Base-by-base conservation (phyloP, 2,329 filamentous ascomycete species). In the Aspergillus aculeatinus region DNA sequence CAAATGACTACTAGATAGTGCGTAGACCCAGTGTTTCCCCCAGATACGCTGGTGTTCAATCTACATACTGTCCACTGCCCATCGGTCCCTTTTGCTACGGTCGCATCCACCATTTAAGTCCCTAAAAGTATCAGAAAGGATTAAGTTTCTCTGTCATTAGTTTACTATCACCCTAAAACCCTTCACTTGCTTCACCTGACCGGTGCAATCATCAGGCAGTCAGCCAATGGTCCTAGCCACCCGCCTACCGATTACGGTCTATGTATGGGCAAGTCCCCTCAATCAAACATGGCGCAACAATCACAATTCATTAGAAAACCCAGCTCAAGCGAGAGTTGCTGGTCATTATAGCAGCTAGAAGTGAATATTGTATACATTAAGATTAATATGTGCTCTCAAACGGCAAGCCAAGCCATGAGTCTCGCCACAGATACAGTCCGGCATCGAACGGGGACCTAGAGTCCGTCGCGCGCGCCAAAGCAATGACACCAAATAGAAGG, bases 291-390 rank as follows among this genome's bases (percentile, higher is more conserved):
- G 9, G 16, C 9, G 16, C 14, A 44, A 5, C 39, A 16, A 16
- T 16, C 3, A 9, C 14, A n/a, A 16, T 3, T 44, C 39, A 44
- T 44, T 44, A 44, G 6, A 3, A 6, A n/a, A 12, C 27, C 27
- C 27, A 55, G 29, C 14, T 12, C 29, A 31, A 48, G 27, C 53
- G 35, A 55, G n/a, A 35, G 29, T 42, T 29, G 27, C 42, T 19
- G 53, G n/a, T 48, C 29, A 57, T 58, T 25, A 35, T 58, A 21
- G 50, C 14, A 25, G 50, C 57, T 57, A 31, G 21, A 25, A 48
- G 53, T 54, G 5, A 55, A 44, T 60, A 48, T 42, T 53, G 47
- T 58, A 49, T 42, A 52, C 55, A 54, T 52, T 57, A 57, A 52
- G 31, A 57, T 51, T 57, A 47, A 31, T 51, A 57, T 57, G 14